These are phyloP conservation scores for Daldinia sp. DNA, from an alignment of 2,329 filamentous ascomycete genomes.

Conservation along the genomic window DNA sequence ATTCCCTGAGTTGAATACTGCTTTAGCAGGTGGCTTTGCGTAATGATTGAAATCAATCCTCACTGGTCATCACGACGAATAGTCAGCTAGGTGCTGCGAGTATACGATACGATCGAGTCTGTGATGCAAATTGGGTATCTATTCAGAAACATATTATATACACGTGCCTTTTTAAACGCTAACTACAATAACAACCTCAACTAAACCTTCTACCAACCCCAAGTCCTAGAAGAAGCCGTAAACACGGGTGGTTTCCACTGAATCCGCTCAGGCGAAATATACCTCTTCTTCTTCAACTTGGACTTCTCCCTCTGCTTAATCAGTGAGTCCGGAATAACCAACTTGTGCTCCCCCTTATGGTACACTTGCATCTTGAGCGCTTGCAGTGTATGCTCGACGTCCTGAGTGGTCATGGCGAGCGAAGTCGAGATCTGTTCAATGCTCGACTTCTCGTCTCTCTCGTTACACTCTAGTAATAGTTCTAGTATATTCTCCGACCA, in stretches of 20 bases:
- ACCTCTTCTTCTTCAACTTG: constrained; percentile 77
- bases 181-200: not conserved
- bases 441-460: constrained; percentile 75
- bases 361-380: constrained; percentile 95
- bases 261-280: constrained; percentile 79
- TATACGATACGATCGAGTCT: not conserved
- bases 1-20: not conserved
- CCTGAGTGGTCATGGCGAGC: constrained; percentile 95
- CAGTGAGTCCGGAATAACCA: constrained; percentile 87
- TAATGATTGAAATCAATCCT: not conserved
- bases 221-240: constrained; percentile 86
- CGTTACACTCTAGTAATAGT: constrained; percentile 76
- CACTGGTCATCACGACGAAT: not conserved
- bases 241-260: constrained; percentile 98
- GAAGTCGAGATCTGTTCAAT: constrained; percentile 83
- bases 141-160: not conserved
- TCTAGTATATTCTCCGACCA: constrained; percentile 97
- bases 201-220: constrained; percentile 78
- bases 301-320: constrained; percentile 82
- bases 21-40: not conserved
- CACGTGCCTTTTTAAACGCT: not conserved
- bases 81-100: too few relatives aligned
- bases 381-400: constrained; percentile 94
- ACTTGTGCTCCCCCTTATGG: constrained; percentile 95
- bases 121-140: constrained; percentile 23